phyloP scores from a whole-genome alignment of 352 stramenopile genomes.

The Lagenidium sp. region DNA sequence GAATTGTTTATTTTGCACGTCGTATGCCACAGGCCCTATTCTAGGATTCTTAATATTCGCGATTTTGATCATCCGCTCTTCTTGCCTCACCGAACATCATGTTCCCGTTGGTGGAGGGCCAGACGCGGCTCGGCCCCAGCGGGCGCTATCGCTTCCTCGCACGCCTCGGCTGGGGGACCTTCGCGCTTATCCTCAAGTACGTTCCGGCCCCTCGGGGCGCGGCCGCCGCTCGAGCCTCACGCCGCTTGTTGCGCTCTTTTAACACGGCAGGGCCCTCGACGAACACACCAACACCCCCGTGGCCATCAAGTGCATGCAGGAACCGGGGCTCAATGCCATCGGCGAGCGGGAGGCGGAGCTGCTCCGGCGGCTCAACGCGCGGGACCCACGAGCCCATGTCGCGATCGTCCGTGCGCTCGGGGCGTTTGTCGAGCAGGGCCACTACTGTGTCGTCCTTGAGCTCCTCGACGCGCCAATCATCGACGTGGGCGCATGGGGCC shows the following conservation, averaged over 20 bases:
- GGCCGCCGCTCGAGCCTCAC: no score
- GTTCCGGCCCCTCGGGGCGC: no score
- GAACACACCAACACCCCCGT: constrained; percentile 25
- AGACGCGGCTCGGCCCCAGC: constrained; percentile 39
- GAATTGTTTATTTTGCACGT: no score
- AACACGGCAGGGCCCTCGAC: constrained; percentile 33
- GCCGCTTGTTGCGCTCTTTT: no score
- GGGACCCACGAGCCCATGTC: constrained; percentile 23
- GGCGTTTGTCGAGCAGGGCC: constrained; percentile 40
- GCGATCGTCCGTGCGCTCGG: constrained; percentile 48
- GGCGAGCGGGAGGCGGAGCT: constrained; percentile 45
- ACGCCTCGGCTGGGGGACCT: constrained; percentile 59
- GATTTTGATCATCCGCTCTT: no score
- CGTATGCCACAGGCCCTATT: no score
- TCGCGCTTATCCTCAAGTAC: constrained; percentile 56
- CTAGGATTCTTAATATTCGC: no score
- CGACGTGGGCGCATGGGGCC: constrained; percentile 90
- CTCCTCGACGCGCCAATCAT: constrained; percentile 78
- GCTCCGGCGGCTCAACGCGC: constrained; percentile 26
- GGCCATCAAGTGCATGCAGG: constrained; percentile 61
- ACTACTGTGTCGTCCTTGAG: constrained; percentile 65
- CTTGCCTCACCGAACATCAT: no score
- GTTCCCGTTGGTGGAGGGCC: constrained; percentile 50
- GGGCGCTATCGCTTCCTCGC: constrained; percentile 69
- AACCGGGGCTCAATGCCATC: constrained; percentile 34